Evolutionary conservation across 106 monocot species (phyloP).

Genomic region (Dendrobium catenatum): DNA sequence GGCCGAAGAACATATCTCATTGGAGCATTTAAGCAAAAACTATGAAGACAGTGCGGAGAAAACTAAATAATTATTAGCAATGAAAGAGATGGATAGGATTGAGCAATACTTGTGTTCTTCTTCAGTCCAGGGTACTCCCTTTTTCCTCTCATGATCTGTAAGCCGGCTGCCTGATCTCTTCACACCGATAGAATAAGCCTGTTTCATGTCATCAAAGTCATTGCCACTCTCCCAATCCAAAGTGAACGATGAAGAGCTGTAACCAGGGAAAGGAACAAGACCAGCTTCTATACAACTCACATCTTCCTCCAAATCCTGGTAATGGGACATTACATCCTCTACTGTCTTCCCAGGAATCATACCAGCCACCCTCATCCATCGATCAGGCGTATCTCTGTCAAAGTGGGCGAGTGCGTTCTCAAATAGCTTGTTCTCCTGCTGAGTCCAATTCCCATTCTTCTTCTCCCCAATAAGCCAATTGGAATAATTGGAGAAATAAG

Average conservation of each 20-base stretch:
- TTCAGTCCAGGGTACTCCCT: conserved; percentile 49
- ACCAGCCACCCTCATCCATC: conserved; percentile 38
- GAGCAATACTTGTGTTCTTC: conserved; percentile 44
- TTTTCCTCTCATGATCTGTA: conserved; percentile 57
- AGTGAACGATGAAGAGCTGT: conserved; percentile 28
- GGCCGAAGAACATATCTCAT: neutral
- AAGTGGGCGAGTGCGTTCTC: conserved; percentile 38
- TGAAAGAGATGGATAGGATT: neutral
- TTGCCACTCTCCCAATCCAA: conserved; percentile 28
- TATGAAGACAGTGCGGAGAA: neutral
- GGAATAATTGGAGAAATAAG: conserved; percentile 24
- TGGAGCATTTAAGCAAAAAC: neutral
- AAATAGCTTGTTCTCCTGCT: conserved; percentile 52
- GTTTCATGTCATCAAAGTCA: conserved; percentile 15
- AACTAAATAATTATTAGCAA: neutral
- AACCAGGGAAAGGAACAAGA: conserved; percentile 27
- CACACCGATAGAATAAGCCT: conserved; percentile 14
- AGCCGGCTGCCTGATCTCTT: conserved; percentile 19
- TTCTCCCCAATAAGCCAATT: conserved; percentile 18
- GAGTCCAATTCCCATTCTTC: conserved; percentile 24
- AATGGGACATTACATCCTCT: conserved; percentile 33
- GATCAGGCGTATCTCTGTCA: conserved; percentile 34
- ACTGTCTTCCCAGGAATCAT: conserved; percentile 43
- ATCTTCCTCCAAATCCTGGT: conserved; percentile 37
- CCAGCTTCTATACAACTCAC: conserved; percentile 53